Base-by-base conservation (phyloP, 75 land plant genomes). In the Picea sitchensis region DNA sequence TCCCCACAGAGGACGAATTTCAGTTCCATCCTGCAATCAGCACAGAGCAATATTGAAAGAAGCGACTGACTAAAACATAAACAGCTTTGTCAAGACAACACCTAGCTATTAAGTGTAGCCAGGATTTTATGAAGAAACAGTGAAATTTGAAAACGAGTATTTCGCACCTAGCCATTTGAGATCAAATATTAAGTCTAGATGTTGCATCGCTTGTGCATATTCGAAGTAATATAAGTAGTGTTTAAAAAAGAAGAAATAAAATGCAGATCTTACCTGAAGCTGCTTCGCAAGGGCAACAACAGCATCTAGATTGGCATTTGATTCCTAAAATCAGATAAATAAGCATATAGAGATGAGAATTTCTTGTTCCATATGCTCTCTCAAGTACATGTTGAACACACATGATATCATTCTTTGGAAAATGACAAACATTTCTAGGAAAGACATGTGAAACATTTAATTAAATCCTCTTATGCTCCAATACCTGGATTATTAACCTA, bases 281-380 rank as follows among this genome's bases (percentile, higher is more conserved):
- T 91, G 74, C 75, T 92, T 91, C 47, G 99, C 99, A 82, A 96
- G 90, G 18, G 83, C 87, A 44, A 91, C 92, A 31, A 96, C 88
- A 78, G 88, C 92, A 88, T 96, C 99, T 76, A 96, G 86, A 83
- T 96, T 96, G 57, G 90, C 87, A 90, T 96, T 96, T 14, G 91
- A 74, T 84, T 96, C 99, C 99, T 96, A 78, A 9, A 51, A 86
- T 12, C 78, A 54, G 34, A 36, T 77, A 14, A 58, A 26, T 30
- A 41, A 71, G 74, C 12, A 71, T 67, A 34, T 34, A 47, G 2
- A 20, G n/a, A 6, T 71, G 2, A 71, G 44, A n/a, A 44, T 71
- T 44, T 9, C 51, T 44, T 44, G n/a, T 71, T 44, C 26, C 56
- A 51, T 71, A 12, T 44, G 74, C 7, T 71, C 3, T 44, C 4